Evolutionary conservation across 257 asterid species (phyloP), one percentile per base, ranked within the genome.

Genomic region (Solanum neorickii): DNA sequence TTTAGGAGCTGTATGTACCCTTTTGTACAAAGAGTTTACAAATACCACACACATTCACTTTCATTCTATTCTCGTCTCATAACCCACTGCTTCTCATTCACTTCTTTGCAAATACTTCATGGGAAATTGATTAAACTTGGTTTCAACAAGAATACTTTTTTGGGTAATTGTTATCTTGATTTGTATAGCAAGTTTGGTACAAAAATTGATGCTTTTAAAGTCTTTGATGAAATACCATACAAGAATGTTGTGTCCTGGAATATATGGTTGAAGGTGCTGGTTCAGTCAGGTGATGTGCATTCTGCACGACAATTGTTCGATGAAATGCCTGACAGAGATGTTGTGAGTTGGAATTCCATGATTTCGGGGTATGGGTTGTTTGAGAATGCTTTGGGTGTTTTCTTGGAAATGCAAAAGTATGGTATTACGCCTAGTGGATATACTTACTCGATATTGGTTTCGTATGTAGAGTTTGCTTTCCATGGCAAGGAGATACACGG

Each of bases 321-420:
- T 85, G 91, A 86, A 92, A 95, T 95, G 96, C 93, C 93, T 27
- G 93, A 91, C 5, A 91, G 94, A 87, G 97, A 95, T 87, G 91
- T 86, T 60, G 97, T 95, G 86, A 93, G 96, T 90, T 94, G 95
- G 94, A 95, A 95, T 69, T 91, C 97, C 6, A 88, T 95, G 66
- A 91, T 95, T 87, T 93, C 95, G 10, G 97, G 93, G 77, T 95
- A 90, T 86, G 95, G 95, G 73, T 56, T 89, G 82, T 83, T 47
- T 25, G 92, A 90, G 72, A 41, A 72, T 74, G 94, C 92, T 15
- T 86, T 93, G 92, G 92, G 84, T 39, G 2, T 90, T 18, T 95
- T 95, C 86, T 42, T 89, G 14, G 93, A 88, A 49, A 94, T 95
- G 97, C 90, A 62, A 25, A 72, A 83, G 42, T 15, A 14, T 87